These are phyloP conservation scores for Tillandsia leiboldiana DNA, from an alignment of 176 grass and related monocot genomes.

Conservation along the genomic window DNA sequence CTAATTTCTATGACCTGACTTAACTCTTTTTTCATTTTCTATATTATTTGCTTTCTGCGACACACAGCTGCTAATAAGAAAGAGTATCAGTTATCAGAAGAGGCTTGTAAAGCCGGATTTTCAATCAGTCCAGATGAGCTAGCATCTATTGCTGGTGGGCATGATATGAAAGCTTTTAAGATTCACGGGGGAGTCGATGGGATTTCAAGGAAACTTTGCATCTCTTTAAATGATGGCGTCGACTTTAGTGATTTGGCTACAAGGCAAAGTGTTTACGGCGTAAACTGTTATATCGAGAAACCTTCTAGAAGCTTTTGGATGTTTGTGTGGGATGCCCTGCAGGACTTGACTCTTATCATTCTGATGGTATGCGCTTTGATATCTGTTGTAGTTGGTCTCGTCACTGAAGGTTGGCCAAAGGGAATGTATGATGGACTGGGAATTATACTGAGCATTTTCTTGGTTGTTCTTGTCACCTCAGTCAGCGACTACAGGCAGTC, in stretches of 20 bases:
- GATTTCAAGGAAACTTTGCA: constrained; percentile 53
- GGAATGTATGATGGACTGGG: constrained; percentile 93
- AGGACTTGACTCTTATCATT: constrained; percentile 85
- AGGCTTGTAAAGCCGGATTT: constrained; percentile 62
- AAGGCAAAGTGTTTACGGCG: constrained; percentile 64
- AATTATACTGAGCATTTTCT: constrained; percentile 86
- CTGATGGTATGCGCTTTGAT: constrained; percentile 81
- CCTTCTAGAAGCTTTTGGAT: constrained; percentile 90
- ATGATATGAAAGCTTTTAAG: constrained; percentile 55
- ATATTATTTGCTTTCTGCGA: neutral
- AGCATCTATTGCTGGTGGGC: constrained; percentile 59
- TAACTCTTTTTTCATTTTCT: constrained; percentile 11
- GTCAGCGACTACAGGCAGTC: constrained; percentile 93
- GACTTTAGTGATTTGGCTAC: constrained; percentile 31
- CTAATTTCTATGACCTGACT: neutral
- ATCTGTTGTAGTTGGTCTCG: constrained; percentile 74
- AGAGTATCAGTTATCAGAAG: constrained; percentile 57
- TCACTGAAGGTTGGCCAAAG: constrained; percentile 85
- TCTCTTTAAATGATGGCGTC: constrained; percentile 40
- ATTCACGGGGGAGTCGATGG: constrained; percentile 55
- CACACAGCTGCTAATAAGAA: constrained; percentile 39
- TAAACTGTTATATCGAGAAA: constrained; percentile 63
- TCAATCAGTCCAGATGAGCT: constrained; percentile 73
- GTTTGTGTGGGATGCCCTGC: constrained; percentile 89
- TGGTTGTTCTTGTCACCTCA: constrained; percentile 89